Evolutionary conservation across 805 yeast genomes (phyloP).

Genomic region (Zygotorulaspora danielsina): DNA sequence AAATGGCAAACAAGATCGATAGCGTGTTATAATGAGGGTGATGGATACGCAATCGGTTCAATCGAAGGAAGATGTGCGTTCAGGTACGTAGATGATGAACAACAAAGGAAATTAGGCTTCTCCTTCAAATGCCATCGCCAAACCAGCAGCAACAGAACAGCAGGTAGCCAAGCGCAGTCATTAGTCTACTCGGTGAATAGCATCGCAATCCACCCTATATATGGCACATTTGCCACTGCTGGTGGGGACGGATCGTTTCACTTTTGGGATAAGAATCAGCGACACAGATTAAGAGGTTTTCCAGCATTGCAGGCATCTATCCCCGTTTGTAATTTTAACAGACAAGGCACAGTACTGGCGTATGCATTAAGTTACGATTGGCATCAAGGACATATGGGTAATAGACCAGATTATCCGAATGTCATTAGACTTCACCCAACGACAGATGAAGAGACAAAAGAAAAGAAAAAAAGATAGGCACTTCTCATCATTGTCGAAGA

Average conservation of each 20-base stretch:
- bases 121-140: constrained; percentile 95
- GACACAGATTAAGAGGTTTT: constrained; percentile 78
- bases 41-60: constrained; percentile 89
- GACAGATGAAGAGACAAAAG: constrained; percentile 79
- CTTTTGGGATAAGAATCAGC: constrained; percentile 94
- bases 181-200: constrained; percentile 75
- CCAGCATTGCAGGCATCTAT: constrained; percentile 66
- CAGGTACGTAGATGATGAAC: constrained; percentile 81
- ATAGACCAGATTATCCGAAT: constrained; percentile 70
- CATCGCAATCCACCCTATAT: constrained; percentile 79
- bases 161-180: constrained; percentile 51
- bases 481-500: not conserved
- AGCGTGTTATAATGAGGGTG: constrained; percentile 83
- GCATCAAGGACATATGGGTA: constrained; percentile 83
- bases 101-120: constrained; percentile 68
- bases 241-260: constrained; percentile 93
- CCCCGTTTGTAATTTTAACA: constrained; percentile 74
- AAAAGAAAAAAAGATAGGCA: constrained; percentile 36
- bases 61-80: constrained; percentile 95
- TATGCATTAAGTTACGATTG: constrained; percentile 93
- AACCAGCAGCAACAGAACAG: constrained; percentile 40
- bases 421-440: constrained; percentile 78
- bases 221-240: constrained; percentile 89
- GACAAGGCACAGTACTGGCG: constrained; percentile 79
- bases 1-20: constrained; percentile 85